phyloP scores from a whole-genome alignment of 257 asterid genomes.

The Gynochthodes officinalis region DNA sequence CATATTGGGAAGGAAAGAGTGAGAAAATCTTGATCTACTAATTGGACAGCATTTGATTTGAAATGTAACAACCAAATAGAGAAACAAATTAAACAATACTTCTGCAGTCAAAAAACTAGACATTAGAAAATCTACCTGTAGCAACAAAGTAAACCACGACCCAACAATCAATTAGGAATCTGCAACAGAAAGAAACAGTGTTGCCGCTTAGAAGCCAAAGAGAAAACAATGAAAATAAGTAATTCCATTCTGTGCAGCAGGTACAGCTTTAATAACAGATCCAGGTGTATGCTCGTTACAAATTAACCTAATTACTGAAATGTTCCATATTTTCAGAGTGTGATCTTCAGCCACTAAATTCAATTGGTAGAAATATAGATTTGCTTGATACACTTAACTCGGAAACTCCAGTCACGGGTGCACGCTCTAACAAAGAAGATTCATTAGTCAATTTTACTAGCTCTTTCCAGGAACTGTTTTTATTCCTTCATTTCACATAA shows the following conservation, averaged over 20 bases:
- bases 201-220: not conserved
- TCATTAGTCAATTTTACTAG: not conserved
- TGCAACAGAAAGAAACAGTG: slow-evolving; percentile 1
- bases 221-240: not conserved
- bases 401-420: not conserved
- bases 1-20: not conserved
- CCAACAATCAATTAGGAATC: slow-evolving; percentile 11
- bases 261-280: not conserved
- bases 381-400: too few species aligned
- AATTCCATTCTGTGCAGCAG: not conserved
- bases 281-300: not conserved
- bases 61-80: not conserved
- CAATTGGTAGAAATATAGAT: too few species aligned
- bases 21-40: not conserved
- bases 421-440: not conserved
- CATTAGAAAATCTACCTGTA: slow-evolving; percentile 4
- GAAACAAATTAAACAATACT: not conserved
- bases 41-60: not conserved
- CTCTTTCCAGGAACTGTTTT: not conserved
- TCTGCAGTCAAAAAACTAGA: not conserved
- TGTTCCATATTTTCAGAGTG: not conserved
- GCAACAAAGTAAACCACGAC: slow-evolving; percentile 2
- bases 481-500: not conserved
- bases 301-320: not conserved
- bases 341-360: not conserved